A percentile compares a stretch with the other conserved stretches of the same genome.
These are phyloP conservation scores for Gorgonomyces haynaldii DNA, from an alignment of 192 early-diverging fungal genomes.

Conservation along the genomic window DNA sequence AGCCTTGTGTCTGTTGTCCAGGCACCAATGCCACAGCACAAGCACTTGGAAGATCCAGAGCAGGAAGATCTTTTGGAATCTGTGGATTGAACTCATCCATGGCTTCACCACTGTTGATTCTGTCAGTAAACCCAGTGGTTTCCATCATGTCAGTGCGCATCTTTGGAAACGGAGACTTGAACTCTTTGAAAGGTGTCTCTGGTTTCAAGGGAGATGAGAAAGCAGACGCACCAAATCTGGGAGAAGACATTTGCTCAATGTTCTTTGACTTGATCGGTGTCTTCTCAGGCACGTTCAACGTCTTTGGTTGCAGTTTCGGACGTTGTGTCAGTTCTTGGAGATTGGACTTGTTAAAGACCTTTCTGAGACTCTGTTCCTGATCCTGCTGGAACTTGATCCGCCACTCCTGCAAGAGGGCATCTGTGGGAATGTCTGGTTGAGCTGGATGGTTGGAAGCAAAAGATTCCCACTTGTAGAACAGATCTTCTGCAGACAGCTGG, in stretches of 20 bases:
- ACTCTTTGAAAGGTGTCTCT: neutral
- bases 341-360: neutral
- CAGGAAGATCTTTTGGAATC: conserved; percentile 15
- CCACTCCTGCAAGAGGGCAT: conserved; percentile 4
- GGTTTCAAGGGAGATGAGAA: too few species aligned
- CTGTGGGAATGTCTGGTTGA: conserved; percentile 15
- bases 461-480: conserved; percentile 37
- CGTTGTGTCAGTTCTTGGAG: neutral
- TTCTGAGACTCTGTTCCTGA: neutral
- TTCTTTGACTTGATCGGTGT: conserved; percentile 9
- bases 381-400: conserved; percentile 8
- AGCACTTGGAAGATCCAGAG: neutral
- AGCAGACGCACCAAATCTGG: conserved; percentile 7
- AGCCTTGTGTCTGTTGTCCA: conserved; percentile 40
- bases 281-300: neutral
- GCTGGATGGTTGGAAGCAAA: conserved; percentile 13
- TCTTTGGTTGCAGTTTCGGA: conserved; percentile 1
- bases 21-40: conserved; percentile 22
- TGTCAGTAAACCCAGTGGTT: conserved; percentile 23
- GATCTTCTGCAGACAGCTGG: conserved; percentile 24
- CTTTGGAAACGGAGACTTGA: neutral
- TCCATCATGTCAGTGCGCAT: conserved; percentile 6
- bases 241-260: conserved; percentile 3
- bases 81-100: conserved; percentile 50
- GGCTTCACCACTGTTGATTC: conserved; percentile 28